Evolutionary conservation across 805 yeast species (phyloP), one percentile per base, ranked within the genome.

Genomic region (Cyberlindnera galapagoensis): DNA sequence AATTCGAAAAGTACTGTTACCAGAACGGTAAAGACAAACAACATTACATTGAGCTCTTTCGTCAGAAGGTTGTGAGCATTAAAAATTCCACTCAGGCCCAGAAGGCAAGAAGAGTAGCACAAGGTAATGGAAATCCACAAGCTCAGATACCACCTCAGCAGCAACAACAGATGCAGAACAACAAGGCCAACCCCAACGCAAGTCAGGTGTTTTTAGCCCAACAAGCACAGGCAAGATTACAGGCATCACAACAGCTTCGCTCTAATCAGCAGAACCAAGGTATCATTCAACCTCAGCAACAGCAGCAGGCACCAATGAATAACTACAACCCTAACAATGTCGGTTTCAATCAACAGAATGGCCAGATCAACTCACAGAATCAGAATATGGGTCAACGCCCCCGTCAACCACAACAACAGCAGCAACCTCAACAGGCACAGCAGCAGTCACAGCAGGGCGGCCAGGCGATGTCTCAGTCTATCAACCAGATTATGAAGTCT

Each of bases 1-100:
- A 80, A 47, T 80, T 77, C 44, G 92, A 81, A 51, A 71, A 75
- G 37, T 74, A 67, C 44, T 71, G 85, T 16, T 80, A 67, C 51
- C 65, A 67, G 35, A 74, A 74, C 35, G 65, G 84, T 9, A 64
- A 66, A 8, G 62, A 72, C 14, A 73, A 74, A 43, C 72, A 69
- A 33, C 77, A 76, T 39, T 81, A 81, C 48, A 56, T 70, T 34
- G 71, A 67, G 29, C 58, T 62, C 27, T 62, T 72, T 28, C 51
- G 43, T 21, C 46, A 43, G 23, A 51, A 51, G 39, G 45, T 51
- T 8, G 11, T 51, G 19, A 39, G 46, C n/a, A 44, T 50, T 22
- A 51, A 49, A 35, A 38, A 35, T 18, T 39, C 44, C 2, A 39
- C 43, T 9, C 44, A 42, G 16, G 47, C 47, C 12, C 49, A 44